A percentile compares a stretch with the other conserved stretches of the same genome.
Evolutionary conservation across 140 eudicot genomes (phyloP).

Genomic region (Cichorium intybus): DNA sequence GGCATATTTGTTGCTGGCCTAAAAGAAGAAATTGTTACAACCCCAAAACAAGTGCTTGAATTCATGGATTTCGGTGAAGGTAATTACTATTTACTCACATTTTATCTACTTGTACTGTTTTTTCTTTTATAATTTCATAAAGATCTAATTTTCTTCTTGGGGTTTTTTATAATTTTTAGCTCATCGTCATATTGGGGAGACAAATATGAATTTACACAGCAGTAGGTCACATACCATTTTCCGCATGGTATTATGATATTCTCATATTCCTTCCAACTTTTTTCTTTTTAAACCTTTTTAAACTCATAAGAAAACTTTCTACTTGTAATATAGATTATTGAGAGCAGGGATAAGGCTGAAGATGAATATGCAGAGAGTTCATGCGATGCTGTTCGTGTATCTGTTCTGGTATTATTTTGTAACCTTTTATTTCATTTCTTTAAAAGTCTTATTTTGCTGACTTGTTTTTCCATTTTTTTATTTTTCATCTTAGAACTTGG

Average conservation of each 20-base stretch:
- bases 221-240: constrained; percentile 97
- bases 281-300: not conserved
- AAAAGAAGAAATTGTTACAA: constrained; percentile 91
- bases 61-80: constrained; percentile 96
- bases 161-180: constrained; percentile 34
- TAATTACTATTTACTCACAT: constrained; percentile 18
- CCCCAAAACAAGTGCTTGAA: constrained; percentile 88
- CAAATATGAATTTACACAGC: constrained; percentile 89
- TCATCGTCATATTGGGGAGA: constrained; percentile 60
- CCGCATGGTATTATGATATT: constrained; percentile 79
- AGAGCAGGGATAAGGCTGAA: constrained; percentile 85
- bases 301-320: constrained; percentile 8
- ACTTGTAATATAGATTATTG: constrained; percentile 70
- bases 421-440: constrained; percentile 3
- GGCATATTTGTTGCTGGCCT: constrained; percentile 98
- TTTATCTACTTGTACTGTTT: not conserved
- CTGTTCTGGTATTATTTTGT: constrained; percentile 64
- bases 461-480: constrained; percentile 4
- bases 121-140: not conserved
- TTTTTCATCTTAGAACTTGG: constrained; percentile 60
- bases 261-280: constrained; percentile 3
- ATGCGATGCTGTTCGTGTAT: constrained; percentile 99
- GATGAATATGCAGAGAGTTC: constrained; percentile 64
- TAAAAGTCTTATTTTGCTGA: constrained; percentile 3
- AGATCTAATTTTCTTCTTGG: not conserved